Evolutionary conservation across 768 basidiomycete genomes (phyloP).

Genomic region (Russula emetica): DNA sequence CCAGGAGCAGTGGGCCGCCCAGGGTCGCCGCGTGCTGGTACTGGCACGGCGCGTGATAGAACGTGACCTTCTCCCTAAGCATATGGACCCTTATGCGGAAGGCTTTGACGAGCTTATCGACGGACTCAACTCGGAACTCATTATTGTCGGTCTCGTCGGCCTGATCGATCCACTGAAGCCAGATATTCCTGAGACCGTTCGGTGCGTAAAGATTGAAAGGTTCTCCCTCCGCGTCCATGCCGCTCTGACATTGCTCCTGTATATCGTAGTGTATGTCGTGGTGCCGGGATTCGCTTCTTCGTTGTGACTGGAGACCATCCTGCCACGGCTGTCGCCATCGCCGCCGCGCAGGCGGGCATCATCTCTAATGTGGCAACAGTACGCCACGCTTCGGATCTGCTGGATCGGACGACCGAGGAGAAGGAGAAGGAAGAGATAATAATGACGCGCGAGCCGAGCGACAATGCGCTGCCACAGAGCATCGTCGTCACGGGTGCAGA

Average conservation of each 20-base stretch:
- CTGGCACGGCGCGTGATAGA: slow-evolving; percentile 46
- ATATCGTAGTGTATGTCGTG: slow-evolving; percentile 38
- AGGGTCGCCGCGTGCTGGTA: slow-evolving; percentile 60
- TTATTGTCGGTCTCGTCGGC: slow-evolving; percentile 55
- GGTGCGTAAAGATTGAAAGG: slow-evolving; percentile 6
- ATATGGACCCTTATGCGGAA: slow-evolving; percentile 32
- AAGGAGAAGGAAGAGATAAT: slow-evolving; percentile 32
- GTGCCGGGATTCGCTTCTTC: slow-evolving; percentile 58
- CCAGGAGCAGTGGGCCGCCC: slow-evolving; percentile 48
- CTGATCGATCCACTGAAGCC: slow-evolving; percentile 56
- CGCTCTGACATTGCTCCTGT: not conserved
- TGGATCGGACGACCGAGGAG: slow-evolving; percentile 33
- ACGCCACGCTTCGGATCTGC: slow-evolving; percentile 40
- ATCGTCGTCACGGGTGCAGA: slow-evolving; percentile 43
- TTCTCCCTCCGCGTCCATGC: not conserved
- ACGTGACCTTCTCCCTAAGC: slow-evolving; percentile 34
- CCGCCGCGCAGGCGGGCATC: slow-evolving; percentile 57
- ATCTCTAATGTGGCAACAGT: slow-evolving; percentile 39
- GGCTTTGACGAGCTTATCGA: slow-evolving; percentile 44
- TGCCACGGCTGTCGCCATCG: slow-evolving; percentile 59
- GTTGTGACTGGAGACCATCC: slow-evolving; percentile 63
- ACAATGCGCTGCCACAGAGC: slow-evolving; percentile 31
- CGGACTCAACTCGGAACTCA: slow-evolving; percentile 43
- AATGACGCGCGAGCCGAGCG: not conserved
- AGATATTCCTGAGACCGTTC: slow-evolving; percentile 50